A percentile compares a stretch with the other conserved stretches of the same genome.
phyloP scores from a whole-genome alignment of 2,329 filamentous ascomycete genomes.

The Trichoderma lentiforme region DNA sequence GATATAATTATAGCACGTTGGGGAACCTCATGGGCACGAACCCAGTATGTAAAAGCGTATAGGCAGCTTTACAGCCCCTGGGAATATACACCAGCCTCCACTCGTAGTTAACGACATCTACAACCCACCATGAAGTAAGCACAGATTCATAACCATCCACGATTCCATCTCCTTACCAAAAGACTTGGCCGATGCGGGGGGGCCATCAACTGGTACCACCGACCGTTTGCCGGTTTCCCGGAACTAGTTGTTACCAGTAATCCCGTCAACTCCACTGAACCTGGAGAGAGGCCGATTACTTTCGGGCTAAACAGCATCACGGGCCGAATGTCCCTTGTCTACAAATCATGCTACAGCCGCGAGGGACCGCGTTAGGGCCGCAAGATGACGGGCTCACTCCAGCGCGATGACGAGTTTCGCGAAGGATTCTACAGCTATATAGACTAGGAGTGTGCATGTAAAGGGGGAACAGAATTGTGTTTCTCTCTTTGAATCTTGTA shows the following conservation, averaged over 20 bases:
- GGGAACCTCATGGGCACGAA: neutral
- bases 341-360: neutral
- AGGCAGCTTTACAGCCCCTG: neutral
- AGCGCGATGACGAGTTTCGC: neutral
- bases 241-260: neutral
- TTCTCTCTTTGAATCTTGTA: neutral
- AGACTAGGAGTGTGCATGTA: neutral
- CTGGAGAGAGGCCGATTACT: conserved; percentile 3
- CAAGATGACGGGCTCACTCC: neutral
- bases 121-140: neutral
- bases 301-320: neutral
- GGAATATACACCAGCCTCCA: neutral
- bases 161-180: neutral
- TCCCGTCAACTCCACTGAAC: conserved; percentile 8
- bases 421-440: neutral
- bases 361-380: neutral
- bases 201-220: neutral
- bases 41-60: neutral
- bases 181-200: neutral
- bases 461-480: neutral
- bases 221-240: neutral
- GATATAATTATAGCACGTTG: neutral
- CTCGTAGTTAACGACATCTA: neutral
- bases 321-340: conserved; percentile 13
- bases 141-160: neutral